These are phyloP conservation scores for Huiozyma sinensis DNA, from an alignment of 805 yeast genomes.

Conservation along the genomic window DNA sequence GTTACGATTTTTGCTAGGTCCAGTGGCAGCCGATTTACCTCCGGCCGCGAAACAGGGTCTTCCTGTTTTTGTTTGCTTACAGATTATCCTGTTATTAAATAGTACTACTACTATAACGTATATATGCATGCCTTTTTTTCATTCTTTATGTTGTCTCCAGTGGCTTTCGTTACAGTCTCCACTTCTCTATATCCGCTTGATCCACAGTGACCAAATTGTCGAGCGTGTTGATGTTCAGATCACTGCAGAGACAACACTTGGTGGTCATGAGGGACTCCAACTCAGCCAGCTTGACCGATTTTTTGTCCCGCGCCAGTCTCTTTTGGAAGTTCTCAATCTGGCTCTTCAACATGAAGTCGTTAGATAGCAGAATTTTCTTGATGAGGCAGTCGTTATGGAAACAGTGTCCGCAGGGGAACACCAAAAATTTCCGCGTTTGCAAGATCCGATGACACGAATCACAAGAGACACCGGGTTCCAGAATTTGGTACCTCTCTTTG, in stretches of 20 bases:
- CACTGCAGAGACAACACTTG: slow-evolving; percentile 72
- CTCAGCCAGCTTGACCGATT: slow-evolving; percentile 29
- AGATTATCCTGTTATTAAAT: no score
- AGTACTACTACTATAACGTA: background rate
- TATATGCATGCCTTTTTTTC: background rate
- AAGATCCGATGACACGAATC: slow-evolving; percentile 57
- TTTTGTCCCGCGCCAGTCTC: slow-evolving; percentile 18
- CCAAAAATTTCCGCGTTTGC: slow-evolving; percentile 59
- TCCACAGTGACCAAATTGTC: slow-evolving; percentile 49
- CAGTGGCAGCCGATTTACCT: background rate
- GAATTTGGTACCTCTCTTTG: slow-evolving; percentile 46
- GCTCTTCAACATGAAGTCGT: slow-evolving; percentile 57
- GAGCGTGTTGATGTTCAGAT: slow-evolving; percentile 53
- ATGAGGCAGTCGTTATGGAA: slow-evolving; percentile 86
- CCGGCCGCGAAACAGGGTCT: no score
- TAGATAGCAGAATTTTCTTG: slow-evolving; percentile 44
- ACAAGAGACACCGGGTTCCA: slow-evolving; percentile 83
- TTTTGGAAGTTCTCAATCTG: slow-evolving; percentile 37
- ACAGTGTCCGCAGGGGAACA: slow-evolving; percentile 84
- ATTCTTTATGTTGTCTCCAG: background rate
- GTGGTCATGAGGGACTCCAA: slow-evolving; percentile 50
- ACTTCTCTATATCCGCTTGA: slow-evolving; percentile 33
- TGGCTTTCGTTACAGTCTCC: slow-evolving; percentile 33
- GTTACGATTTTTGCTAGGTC: slow-evolving; percentile 35
- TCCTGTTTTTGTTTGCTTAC: background rate